A percentile compares a stretch with the other conserved stretches of the same genome.
phyloP scores from a whole-genome alignment of 306 rosid species.

The Casuarina cunninghamiana region DNA sequence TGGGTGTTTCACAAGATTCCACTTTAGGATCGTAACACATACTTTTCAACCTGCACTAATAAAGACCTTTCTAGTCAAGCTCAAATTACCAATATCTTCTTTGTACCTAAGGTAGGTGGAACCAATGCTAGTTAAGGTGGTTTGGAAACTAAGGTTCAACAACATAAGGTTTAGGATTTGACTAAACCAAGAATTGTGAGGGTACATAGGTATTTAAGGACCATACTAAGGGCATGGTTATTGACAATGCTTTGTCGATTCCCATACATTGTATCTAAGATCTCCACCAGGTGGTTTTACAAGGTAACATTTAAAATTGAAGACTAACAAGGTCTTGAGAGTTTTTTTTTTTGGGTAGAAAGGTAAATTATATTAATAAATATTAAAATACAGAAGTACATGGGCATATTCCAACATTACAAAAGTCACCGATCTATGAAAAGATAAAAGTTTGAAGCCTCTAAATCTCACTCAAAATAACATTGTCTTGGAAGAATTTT shows the following conservation, averaged over 20 bases:
- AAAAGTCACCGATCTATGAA: too few relatives aligned
- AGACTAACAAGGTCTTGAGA: too few relatives aligned
- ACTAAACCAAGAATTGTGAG: constrained; percentile 17
- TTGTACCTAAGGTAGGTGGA: not conserved
- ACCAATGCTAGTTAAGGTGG: constrained; percentile 15
- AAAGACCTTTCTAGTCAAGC: not conserved
- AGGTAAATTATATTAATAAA: too few relatives aligned
- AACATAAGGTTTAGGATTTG: not conserved
- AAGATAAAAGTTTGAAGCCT: too few relatives aligned
- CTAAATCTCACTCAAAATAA: too few relatives aligned
- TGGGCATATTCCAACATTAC: too few relatives aligned
- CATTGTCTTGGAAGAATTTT: too few relatives aligned
- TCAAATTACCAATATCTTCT: not conserved
- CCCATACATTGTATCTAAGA: constrained; percentile 71
- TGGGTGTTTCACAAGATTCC: too few relatives aligned
- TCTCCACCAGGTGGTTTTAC: constrained; percentile 73
- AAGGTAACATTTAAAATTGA: constrained; percentile 24
- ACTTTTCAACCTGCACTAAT: not conserved
- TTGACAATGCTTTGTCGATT: constrained; percentile 57
- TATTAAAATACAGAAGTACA: too few relatives aligned
- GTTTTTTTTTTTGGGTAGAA: too few relatives aligned
- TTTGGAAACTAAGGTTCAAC: constrained; percentile 6
- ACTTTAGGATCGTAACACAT: not conserved
- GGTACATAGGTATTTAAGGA: constrained; percentile 13
- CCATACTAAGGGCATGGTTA: constrained; percentile 72